Conservation (phyloP, 345 rosid genomes). For the Eutrema heterophyllum region DNA sequence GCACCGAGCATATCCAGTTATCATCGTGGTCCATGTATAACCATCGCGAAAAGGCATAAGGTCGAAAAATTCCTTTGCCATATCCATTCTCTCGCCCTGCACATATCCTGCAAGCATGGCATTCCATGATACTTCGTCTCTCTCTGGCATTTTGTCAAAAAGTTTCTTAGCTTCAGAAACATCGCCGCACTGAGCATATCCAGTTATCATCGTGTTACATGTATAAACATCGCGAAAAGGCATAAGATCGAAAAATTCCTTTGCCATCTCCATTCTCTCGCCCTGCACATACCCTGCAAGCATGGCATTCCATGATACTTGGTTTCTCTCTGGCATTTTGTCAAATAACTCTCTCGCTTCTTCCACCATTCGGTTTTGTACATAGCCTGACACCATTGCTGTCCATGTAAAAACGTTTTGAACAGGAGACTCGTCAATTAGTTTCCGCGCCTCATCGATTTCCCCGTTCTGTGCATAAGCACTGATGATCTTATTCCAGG, state of each 20-base stretch:
- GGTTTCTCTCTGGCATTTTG: constrained; percentile 51
- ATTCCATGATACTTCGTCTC: constrained; percentile 64
- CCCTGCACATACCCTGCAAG: constrained; percentile 62
- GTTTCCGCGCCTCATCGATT: constrained; percentile 44
- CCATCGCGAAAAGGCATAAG: constrained; percentile 45
- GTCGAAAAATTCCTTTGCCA: constrained; percentile 59
- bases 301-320: constrained; percentile 70
- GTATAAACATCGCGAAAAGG: constrained; percentile 44
- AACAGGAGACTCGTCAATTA: constrained; percentile 50
- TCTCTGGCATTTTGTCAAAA: constrained; percentile 52
- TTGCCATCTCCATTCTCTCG: constrained; percentile 50
- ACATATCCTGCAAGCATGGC: constrained; percentile 75
- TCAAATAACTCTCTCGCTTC: constrained; percentile 52
- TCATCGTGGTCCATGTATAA: constrained; percentile 72
- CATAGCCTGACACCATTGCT: constrained; percentile 58
- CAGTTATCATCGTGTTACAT: constrained; percentile 72
- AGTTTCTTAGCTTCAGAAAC: constrained; percentile 39
- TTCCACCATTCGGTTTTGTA: constrained; percentile 51
- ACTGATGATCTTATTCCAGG: constrained; percentile 58
- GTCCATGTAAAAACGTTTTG: constrained; percentile 68
- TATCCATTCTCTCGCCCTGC: constrained; percentile 45
- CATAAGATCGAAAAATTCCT: constrained; percentile 57
- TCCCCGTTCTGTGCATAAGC: constrained; percentile 56
- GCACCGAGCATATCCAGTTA: constrained; percentile 58
- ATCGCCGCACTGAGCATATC: constrained; percentile 53